These are phyloP conservation scores for Boeremia exigua DNA, from an alignment of 2,329 filamentous ascomycete species.

Conservation along the genomic window DNA sequence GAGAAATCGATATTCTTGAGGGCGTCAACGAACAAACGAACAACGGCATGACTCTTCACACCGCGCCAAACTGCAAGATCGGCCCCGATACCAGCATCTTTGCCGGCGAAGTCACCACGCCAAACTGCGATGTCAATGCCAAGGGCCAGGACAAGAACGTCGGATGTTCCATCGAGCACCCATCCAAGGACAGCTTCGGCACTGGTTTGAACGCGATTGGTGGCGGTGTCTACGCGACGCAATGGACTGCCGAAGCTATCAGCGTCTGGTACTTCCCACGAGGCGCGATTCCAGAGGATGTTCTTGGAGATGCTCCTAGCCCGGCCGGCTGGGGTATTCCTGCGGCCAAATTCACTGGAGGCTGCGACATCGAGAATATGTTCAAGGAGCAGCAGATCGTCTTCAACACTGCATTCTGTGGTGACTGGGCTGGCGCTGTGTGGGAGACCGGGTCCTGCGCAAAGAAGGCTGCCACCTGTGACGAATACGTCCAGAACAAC, in stretches of 20 bases:
- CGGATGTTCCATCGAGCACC: slow-evolving; percentile 53
- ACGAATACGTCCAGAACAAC: slow-evolving; percentile 74
- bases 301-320: slow-evolving; percentile 65
- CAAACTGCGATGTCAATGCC: slow-evolving; percentile 58
- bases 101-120: slow-evolving; percentile 56
- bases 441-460: slow-evolving; percentile 69
- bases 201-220: slow-evolving; percentile 57
- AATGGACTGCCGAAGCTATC: slow-evolving; percentile 75
- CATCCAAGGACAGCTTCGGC: slow-evolving; percentile 55
- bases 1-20: slow-evolving; percentile 59
- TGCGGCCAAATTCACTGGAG: slow-evolving; percentile 68
- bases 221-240: slow-evolving; percentile 56
- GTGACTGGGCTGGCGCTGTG: slow-evolving; percentile 75
- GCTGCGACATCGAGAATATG: slow-evolving; percentile 72
- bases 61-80: slow-evolving; percentile 52
- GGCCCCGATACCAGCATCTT: slow-evolving; percentile 50
- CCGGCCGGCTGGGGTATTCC: slow-evolving; percentile 74
- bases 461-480: slow-evolving; percentile 68
- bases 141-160: slow-evolving; percentile 47
- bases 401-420: slow-evolving; percentile 85
- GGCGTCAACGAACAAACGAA: slow-evolving; percentile 51
- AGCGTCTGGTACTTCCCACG: slow-evolving; percentile 84
- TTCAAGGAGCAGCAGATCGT: slow-evolving; percentile 79
- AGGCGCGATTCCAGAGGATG: slow-evolving; percentile 67
- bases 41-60: slow-evolving; percentile 58